Conservation (phyloP, 331 rosid genomes). For the Quercus phellos region DNA sequence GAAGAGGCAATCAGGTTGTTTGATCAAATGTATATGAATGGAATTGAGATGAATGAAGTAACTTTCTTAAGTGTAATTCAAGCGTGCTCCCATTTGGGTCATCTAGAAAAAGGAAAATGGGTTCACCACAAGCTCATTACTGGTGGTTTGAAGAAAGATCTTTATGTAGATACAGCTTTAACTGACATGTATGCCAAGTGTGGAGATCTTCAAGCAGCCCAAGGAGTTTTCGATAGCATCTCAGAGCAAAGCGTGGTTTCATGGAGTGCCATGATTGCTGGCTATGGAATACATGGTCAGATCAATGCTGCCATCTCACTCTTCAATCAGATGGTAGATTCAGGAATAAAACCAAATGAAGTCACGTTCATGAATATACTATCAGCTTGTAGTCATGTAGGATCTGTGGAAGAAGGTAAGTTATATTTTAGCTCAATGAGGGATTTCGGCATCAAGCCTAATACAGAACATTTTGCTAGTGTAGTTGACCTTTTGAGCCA, state of each 20-base stretch:
- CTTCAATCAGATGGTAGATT: constrained; percentile 53
- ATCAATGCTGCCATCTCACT: constrained; percentile 46
- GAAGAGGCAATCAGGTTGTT: constrained; percentile 66
- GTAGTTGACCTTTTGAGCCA: constrained; percentile 81
- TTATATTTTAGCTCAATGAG: constrained; percentile 53
- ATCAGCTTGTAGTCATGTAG: constrained; percentile 83
- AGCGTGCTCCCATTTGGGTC: constrained; percentile 83
- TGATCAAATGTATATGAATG: constrained; percentile 50
- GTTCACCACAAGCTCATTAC: constrained; percentile 73
- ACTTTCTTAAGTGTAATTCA: constrained; percentile 72
- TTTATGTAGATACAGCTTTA: constrained; percentile 59
- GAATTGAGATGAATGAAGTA: constrained; percentile 57
- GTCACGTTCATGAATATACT: constrained; percentile 80
- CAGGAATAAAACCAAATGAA: constrained; percentile 61
- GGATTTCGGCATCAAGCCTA: constrained; percentile 53
- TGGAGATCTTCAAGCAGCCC: constrained; percentile 67
- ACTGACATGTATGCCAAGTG: constrained; percentile 86
- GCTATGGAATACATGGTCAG: constrained; percentile 76
- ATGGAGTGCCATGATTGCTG: constrained; percentile 86
- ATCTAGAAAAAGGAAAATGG: constrained; percentile 84
- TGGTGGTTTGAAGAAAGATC: constrained; percentile 42
- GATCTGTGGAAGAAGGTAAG: constrained; percentile 70
- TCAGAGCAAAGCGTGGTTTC: constrained; percentile 66
- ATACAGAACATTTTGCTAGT: constrained; percentile 64
- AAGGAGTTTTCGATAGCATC: constrained; percentile 51